Evolutionary conservation across 257 asterid genomes (phyloP).

Genomic region (Hygrophila difformis): DNA sequence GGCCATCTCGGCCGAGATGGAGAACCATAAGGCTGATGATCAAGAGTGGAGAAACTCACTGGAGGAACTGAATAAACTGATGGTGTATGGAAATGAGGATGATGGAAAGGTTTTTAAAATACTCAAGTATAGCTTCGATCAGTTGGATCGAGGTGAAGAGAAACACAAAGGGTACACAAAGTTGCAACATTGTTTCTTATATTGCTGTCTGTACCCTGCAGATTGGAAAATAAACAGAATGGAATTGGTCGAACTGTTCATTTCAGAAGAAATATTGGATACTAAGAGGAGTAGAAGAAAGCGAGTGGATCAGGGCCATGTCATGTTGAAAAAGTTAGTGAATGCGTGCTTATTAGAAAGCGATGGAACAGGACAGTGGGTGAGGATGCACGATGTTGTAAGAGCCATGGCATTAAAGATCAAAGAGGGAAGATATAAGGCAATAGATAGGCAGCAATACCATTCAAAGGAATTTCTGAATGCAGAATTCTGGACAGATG

Average conservation of each 20-base stretch:
- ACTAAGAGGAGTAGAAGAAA: neutral
- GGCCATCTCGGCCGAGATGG: too few species aligned
- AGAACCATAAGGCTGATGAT: too few species aligned
- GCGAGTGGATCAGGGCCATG: constrained; percentile 16
- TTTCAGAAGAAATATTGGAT: constrained; percentile 15
- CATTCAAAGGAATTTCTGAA: too few species aligned
- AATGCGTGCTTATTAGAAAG: constrained; percentile 14
- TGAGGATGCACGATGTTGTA: constrained; percentile 2
- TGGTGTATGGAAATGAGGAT: constrained; percentile 8
- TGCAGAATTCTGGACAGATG: too few species aligned
- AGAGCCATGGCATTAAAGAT: constrained; percentile 8
- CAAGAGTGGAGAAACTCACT: constrained; percentile 17
- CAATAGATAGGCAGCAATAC: too few species aligned
- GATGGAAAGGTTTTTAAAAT: constrained; percentile 10
- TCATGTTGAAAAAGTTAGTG: constrained; percentile 14
- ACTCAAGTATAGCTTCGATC: constrained; percentile 11
- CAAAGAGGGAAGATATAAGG: neutral
- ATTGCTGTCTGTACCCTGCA: constrained; percentile 24
- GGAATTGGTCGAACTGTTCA: constrained; percentile 9
- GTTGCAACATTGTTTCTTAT: constrained; percentile 15
- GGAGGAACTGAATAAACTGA: neutral
- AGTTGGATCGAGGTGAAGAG: neutral
- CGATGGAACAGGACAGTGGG: constrained; percentile 6
- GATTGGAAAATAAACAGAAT: neutral
- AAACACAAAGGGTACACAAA: neutral